Conservation (phyloP, 2,329 filamentous ascomycete genomes). For the Colletotrichum caudatum region DNA sequence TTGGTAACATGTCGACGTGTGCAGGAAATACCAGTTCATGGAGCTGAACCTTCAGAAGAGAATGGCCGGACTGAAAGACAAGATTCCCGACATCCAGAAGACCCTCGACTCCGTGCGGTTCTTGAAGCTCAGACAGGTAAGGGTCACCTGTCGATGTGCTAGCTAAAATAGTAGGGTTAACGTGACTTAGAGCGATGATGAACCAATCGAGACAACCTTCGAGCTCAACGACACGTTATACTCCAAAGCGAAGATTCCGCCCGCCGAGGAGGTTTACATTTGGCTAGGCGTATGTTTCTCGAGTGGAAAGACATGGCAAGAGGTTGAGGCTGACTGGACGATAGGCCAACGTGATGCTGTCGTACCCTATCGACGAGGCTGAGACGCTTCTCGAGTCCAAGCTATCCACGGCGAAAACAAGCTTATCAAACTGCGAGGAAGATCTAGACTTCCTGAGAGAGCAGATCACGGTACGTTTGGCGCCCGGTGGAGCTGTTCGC, state of each 20-base stretch:
- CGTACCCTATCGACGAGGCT: constrained; percentile 92
- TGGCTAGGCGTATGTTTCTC: constrained; percentile 85
- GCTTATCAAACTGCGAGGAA: constrained; percentile 90
- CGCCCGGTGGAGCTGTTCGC: neutral
- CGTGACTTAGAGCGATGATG: constrained; percentile 59
- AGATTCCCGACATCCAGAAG: constrained; percentile 97
- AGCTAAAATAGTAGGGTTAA: constrained; percentile 13
- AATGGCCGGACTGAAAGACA: constrained; percentile 85
- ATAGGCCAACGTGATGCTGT: constrained; percentile 95
- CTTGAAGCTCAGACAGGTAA: constrained; percentile 79
- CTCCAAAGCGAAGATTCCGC: constrained; percentile 84
- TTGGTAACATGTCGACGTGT: constrained; percentile 45
- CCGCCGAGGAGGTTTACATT: constrained; percentile 91
- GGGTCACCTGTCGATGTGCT: constrained; percentile 30
- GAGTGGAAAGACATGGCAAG: neutral
- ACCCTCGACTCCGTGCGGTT: constrained; percentile 93
- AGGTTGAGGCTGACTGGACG: constrained; percentile 44
- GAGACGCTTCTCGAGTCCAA: constrained; percentile 82
- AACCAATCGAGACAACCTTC: constrained; percentile 91
- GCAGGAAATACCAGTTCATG: constrained; percentile 99
- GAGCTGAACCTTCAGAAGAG: constrained; percentile 91
- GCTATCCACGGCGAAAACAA: constrained; percentile 81
- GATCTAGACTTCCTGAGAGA: constrained; percentile 95
- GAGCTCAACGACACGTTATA: constrained; percentile 97
- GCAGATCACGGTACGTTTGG: constrained; percentile 85